Evolutionary conservation across 1,284 basidiomycete species (phyloP).

Genomic region (Phylloporus gajari): DNA sequence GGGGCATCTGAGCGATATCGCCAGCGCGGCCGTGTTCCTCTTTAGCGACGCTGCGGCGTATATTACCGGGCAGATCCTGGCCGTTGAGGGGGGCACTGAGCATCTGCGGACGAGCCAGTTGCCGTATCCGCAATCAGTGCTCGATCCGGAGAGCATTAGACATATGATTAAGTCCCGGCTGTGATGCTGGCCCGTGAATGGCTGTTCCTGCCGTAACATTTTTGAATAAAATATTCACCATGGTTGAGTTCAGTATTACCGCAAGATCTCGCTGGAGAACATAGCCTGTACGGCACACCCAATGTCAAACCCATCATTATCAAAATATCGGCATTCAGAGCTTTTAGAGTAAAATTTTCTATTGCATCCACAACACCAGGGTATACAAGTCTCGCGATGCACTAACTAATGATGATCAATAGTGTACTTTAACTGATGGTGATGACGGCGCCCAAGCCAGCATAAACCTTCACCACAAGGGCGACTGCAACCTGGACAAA

Average conservation of each 20-base stretch:
- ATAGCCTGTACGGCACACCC: too few relatives aligned
- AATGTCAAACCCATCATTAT: too few relatives aligned
- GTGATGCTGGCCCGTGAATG: slow-evolving; percentile 28
- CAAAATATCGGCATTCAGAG: too few relatives aligned
- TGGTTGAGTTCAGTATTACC: too few relatives aligned
- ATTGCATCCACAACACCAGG: slow-evolving; percentile 5
- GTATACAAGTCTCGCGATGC: slow-evolving; percentile 4
- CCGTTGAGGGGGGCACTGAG: slow-evolving; percentile 74
- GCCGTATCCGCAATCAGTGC: slow-evolving; percentile 74
- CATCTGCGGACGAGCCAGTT: slow-evolving; percentile 61
- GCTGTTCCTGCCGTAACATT: too few relatives aligned
- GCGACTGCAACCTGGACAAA: background rate
- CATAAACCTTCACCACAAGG: background rate
- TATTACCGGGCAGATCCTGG: slow-evolving; percentile 79
- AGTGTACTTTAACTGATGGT: background rate
- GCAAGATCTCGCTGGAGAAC: too few relatives aligned
- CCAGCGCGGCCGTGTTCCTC: slow-evolving; percentile 84
- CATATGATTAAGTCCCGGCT: slow-evolving; percentile 54
- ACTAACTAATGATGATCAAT: background rate
- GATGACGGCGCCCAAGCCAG: background rate
- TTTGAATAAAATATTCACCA: too few relatives aligned
- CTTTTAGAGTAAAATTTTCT: too few relatives aligned
- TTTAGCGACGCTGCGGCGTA: slow-evolving; percentile 89
- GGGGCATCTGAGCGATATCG: slow-evolving; percentile 80
- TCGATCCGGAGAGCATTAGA: slow-evolving; percentile 63